A percentile compares a stretch with the other conserved stretches of the same genome.
Conservation (phyloP, 129 eudicot genomes). For the Saussurea involucrata region DNA sequence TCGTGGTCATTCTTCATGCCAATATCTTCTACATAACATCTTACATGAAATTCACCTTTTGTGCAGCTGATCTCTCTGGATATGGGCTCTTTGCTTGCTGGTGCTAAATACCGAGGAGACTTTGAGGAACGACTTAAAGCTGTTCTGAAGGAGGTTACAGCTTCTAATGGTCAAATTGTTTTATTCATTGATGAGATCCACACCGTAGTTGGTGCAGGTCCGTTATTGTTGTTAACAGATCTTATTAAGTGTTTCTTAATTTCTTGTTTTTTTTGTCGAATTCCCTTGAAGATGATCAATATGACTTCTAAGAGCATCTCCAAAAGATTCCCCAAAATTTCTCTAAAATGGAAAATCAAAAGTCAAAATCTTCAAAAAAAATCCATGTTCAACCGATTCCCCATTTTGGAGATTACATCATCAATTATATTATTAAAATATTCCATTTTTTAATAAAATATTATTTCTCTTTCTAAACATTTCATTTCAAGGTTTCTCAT, state of each 20-base stretch:
- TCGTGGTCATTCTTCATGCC: not conserved
- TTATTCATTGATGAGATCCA: slow-evolving; percentile 95
- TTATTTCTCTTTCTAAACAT: too few relatives aligned
- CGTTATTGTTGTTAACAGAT: not conserved
- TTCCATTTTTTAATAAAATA: too few relatives aligned
- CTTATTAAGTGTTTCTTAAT: not conserved
- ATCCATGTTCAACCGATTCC: too few relatives aligned
- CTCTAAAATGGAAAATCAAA: too few relatives aligned
- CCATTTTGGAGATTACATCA: too few relatives aligned
- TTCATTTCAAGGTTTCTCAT: too few relatives aligned
- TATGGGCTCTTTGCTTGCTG: slow-evolving; percentile 97
- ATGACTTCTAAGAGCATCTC: too few relatives aligned
- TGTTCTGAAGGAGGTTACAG: slow-evolving; percentile 87
- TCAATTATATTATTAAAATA: too few relatives aligned
- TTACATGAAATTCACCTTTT: not conserved
- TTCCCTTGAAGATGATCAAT: not conserved
- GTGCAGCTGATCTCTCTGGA: slow-evolving; percentile 83
- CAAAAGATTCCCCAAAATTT: too few relatives aligned
- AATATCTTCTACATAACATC: not conserved
- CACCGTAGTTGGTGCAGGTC: slow-evolving; percentile 98
- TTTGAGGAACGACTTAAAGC: slow-evolving; percentile 98
- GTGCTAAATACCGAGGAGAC: slow-evolving; percentile 95
- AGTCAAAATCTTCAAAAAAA: too few relatives aligned
- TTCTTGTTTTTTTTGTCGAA: not conserved
- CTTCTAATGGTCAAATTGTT: slow-evolving; percentile 88